Conservation (phyloP, 495 filamentous ascomycete species). For the Penicillium macrosclerotiorum region DNA sequence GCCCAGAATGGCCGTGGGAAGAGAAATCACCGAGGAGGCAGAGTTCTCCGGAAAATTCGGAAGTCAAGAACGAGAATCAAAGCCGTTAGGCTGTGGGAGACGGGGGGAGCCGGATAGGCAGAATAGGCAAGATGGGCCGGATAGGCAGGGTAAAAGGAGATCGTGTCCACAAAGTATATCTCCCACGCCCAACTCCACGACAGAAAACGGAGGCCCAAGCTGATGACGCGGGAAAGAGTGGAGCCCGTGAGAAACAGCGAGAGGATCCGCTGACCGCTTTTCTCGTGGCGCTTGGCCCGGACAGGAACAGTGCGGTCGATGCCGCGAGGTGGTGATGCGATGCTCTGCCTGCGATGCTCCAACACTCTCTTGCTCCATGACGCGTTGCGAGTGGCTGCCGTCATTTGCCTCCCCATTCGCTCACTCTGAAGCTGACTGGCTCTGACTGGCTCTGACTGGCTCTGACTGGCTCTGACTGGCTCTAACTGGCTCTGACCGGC, state of each 20-base stretch:
- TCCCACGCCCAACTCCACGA: constrained; percentile 7
- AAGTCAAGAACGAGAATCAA: too few relatives aligned
- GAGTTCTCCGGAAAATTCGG: too few relatives aligned
- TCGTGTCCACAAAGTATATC: constrained; percentile 20
- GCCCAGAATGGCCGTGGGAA: too few relatives aligned
- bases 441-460: too few relatives aligned
- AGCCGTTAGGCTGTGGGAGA: too few relatives aligned
- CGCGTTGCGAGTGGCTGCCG: constrained; percentile 11
- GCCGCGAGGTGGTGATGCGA: constrained; percentile 1
- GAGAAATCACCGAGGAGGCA: too few relatives aligned
- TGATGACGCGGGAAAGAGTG: constrained; percentile 19
- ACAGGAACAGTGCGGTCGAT: constrained; percentile 7
- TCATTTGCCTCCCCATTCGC: not conserved
- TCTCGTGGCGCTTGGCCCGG: constrained; percentile 4
- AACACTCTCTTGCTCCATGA: constrained; percentile 18
- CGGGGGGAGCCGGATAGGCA: too few relatives aligned
- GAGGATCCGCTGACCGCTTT: constrained; percentile 21
- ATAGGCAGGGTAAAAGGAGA: constrained; percentile 19
- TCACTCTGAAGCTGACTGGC: too few relatives aligned
- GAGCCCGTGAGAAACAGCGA: too few relatives aligned
- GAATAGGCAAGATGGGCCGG: too few relatives aligned
- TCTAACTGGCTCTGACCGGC: too few relatives aligned
- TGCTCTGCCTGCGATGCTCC: not conserved
- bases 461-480: too few relatives aligned
- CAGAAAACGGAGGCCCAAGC: constrained; percentile 19